Conservation (phyloP, 2,329 filamentous ascomycete species). For the Xylariaceae sp. region DNA sequence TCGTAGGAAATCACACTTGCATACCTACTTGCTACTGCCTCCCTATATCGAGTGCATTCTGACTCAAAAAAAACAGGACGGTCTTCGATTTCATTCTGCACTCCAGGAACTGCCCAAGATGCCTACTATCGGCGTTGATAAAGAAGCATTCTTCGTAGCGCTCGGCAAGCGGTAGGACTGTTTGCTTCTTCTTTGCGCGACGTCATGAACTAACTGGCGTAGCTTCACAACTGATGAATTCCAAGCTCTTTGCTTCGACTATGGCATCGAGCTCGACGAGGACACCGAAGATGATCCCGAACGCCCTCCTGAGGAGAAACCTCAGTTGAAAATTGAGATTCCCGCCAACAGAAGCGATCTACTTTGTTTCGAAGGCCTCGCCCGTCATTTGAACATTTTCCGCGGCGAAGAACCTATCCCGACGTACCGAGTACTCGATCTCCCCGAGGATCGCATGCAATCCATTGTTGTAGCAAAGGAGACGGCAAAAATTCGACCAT, state of each 20-base stretch:
- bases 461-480: constrained; percentile 72
- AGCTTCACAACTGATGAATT: constrained; percentile 92
- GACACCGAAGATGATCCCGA: constrained; percentile 71
- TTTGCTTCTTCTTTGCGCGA: constrained; percentile 9
- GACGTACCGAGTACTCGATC: constrained; percentile 70
- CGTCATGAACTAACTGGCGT: constrained; percentile 18
- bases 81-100: constrained; percentile 1
- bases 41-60: not conserved
- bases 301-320: constrained; percentile 25
- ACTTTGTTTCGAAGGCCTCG: constrained; percentile 21
- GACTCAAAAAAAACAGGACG: constrained; percentile 12
- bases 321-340: constrained; percentile 19
- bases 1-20: too few species aligned
- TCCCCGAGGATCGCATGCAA: constrained; percentile 67
- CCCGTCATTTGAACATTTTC: constrained; percentile 40
- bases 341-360: constrained; percentile 19
- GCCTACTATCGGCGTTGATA: constrained; percentile 96
- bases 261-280: constrained; percentile 96
- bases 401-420: constrained; percentile 68
- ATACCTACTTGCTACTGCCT: not conserved
- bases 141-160: constrained; percentile 89
- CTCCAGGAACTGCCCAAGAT: constrained; percentile 45
- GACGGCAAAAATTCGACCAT: constrained; percentile 74
- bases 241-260: constrained; percentile 97
- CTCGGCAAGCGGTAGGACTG: constrained; percentile 70